Conservation (phyloP, 345 rosid species). For the Gossypium bickii region DNA sequence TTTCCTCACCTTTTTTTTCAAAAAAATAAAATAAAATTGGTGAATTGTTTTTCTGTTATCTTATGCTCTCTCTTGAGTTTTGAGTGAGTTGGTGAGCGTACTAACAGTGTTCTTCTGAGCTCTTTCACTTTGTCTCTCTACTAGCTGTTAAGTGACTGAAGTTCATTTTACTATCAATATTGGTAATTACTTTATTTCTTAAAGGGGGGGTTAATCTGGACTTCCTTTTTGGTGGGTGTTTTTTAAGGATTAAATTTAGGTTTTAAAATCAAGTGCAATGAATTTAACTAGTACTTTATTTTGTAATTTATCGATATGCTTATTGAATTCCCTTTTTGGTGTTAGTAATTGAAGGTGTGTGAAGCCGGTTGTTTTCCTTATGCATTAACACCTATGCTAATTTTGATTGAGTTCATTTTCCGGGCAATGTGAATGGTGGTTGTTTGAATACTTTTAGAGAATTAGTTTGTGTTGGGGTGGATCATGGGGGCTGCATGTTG, state of each 20-base stretch:
- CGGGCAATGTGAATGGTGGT: constrained; percentile 26
- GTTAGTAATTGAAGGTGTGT: constrained; percentile 7
- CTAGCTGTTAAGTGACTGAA: background rate
- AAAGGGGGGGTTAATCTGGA: background rate
- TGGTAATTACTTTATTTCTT: background rate
- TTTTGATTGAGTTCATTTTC: constrained; percentile 4
- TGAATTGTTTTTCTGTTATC: background rate
- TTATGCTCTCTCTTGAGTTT: background rate
- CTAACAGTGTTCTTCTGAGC: constrained; percentile 1
- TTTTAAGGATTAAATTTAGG: background rate
- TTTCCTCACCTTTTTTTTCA: background rate
- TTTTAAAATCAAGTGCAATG: background rate
- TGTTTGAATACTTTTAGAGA: constrained; percentile 17
- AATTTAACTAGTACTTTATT: background rate
- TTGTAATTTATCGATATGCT: background rate
- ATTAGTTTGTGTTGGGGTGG: constrained; percentile 21
- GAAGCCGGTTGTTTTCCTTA: background rate
- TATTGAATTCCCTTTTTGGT: background rate
- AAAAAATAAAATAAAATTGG: background rate
- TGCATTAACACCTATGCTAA: constrained; percentile 12
- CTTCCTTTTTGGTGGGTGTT: too few relatives aligned
- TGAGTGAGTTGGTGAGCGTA: constrained; percentile 12
- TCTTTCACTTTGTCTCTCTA: background rate
- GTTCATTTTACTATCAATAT: background rate
- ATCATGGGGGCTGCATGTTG: constrained; percentile 96